These are phyloP conservation scores for Starmerella khaoyaiensis DNA, from an alignment of 805 yeast genomes.

Conservation along the genomic window DNA sequence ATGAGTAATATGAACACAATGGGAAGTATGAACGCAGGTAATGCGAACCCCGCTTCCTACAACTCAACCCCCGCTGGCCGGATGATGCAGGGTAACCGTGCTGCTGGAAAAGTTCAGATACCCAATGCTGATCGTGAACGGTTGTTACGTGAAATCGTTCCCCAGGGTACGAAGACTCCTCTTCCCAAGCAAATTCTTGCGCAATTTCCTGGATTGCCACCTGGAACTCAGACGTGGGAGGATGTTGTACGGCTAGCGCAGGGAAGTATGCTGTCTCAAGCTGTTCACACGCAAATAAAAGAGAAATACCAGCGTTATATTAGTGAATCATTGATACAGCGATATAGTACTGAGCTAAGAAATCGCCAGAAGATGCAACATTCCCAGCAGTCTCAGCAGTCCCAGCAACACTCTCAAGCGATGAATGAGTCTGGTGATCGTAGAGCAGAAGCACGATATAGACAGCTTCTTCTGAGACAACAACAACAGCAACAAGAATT, in stretches of 20 bases:
- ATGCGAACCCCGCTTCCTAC: neutral
- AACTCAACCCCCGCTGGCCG: neutral
- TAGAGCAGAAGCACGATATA: conserved; percentile 12
- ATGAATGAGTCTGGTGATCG: conserved; percentile 4
- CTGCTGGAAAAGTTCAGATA: neutral
- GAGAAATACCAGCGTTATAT: conserved; percentile 23
- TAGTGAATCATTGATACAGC: conserved; percentile 25
- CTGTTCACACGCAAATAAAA: conserved; percentile 23
- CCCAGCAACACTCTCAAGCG: conserved; percentile 12
- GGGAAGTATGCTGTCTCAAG: conserved; percentile 19
- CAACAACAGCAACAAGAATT: conserved; percentile 13
- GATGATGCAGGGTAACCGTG: neutral
- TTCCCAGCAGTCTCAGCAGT: conserved; percentile 18
- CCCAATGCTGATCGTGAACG: conserved; percentile 13
- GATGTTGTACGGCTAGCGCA: conserved; percentile 47
- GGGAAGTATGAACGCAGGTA: neutral
- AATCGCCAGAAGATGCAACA: conserved; percentile 5
- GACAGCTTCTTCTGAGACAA: conserved; percentile 12
- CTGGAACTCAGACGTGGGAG: conserved; percentile 68
- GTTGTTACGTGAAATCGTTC: conserved; percentile 14
- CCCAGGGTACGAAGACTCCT: conserved; percentile 36
- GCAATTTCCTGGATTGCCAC: conserved; percentile 65
- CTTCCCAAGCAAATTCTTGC: conserved; percentile 57
- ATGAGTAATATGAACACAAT: neutral
- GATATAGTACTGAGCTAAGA: neutral